Conservation (phyloP, 2,329 filamentous ascomycete genomes). For the Aspergillus chevalieri region DNA sequence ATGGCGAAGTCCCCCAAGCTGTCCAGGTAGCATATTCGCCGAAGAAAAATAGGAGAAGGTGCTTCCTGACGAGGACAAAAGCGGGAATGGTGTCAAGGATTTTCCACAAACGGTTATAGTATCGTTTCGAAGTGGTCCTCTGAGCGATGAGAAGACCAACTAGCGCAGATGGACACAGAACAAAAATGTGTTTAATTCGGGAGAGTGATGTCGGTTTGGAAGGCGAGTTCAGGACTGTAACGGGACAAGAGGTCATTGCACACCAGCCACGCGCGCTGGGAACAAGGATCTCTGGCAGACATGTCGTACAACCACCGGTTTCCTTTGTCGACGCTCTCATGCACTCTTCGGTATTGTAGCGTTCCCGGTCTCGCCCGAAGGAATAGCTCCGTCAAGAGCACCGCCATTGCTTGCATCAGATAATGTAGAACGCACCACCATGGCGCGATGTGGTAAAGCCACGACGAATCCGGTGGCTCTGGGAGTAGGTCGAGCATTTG, state of each 20-base stretch:
- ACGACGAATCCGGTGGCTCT: conserved; percentile 23
- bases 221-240: conserved; percentile 10
- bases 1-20: not conserved
- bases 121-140: not conserved
- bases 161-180: not conserved
- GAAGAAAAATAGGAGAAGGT: not conserved
- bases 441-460: conserved; percentile 26
- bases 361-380: conserved; percentile 26
- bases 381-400: conserved; percentile 33
- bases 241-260: conserved; percentile 22
- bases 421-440: conserved; percentile 40
- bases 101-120: not conserved
- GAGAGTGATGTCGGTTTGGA: not conserved
- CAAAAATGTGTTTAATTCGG: not conserved
- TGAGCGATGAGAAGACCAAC: too few relatives aligned
- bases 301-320: conserved; percentile 32
- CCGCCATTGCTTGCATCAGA: conserved; percentile 34
- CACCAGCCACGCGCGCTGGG: conserved; percentile 29
- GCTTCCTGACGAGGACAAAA: not conserved
- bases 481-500: conserved; percentile 33
- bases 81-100: not conserved
- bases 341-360: conserved; percentile 19
- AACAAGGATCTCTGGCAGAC: conserved; percentile 27
- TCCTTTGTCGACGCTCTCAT: conserved; percentile 28
- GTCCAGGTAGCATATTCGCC: not conserved